phyloP scores from a whole-genome alignment of 2,329 filamentous ascomycete species.

The Xylaria sp. region DNA sequence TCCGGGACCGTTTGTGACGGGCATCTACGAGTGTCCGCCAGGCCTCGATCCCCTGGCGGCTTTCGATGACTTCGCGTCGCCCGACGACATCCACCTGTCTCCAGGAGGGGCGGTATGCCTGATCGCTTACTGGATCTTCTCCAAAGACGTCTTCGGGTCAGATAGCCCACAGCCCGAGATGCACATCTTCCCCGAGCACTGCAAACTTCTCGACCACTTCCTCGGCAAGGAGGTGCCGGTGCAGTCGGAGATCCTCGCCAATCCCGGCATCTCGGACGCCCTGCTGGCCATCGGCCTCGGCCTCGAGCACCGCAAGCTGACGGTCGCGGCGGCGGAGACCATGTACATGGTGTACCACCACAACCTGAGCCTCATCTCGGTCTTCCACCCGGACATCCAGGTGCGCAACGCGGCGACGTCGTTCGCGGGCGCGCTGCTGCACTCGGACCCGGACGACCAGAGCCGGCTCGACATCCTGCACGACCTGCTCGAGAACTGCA shows the following conservation, averaged over 20 bases:
- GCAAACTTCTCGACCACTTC: conserved; percentile 55
- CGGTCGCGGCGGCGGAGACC: conserved; percentile 40
- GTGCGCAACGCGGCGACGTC: conserved; percentile 58
- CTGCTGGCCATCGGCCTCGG: conserved; percentile 63
- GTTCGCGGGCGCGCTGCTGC: conserved; percentile 57
- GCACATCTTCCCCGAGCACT: conserved; percentile 63
- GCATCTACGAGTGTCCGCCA: conserved; percentile 46
- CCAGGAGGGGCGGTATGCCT: conserved; percentile 62
- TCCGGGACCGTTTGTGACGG: conserved; percentile 49
- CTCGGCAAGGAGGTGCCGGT: conserved; percentile 55
- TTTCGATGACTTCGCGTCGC: conserved; percentile 49
- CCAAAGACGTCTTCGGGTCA: conserved; percentile 62
- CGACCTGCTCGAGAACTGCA: conserved; percentile 67
- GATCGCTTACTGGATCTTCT: conserved; percentile 64
- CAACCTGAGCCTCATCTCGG: conserved; percentile 57
- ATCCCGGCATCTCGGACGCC: conserved; percentile 61
- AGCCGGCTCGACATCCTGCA: conserved; percentile 64
- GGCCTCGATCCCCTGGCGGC: conserved; percentile 51
- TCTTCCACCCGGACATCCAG: conserved; percentile 58
- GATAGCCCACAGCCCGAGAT: conserved; percentile 56
- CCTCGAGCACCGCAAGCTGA: conserved; percentile 54
- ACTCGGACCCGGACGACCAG: conserved; percentile 61
- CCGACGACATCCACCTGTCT: conserved; percentile 59
- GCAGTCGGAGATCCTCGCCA: conserved; percentile 50
- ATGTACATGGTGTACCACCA: conserved; percentile 65